A percentile compares a stretch with the other conserved stretches of the same genome.
Evolutionary conservation across 2,329 filamentous ascomycete species (phyloP).

Genomic region (Tetracladium maxilliforme): DNA sequence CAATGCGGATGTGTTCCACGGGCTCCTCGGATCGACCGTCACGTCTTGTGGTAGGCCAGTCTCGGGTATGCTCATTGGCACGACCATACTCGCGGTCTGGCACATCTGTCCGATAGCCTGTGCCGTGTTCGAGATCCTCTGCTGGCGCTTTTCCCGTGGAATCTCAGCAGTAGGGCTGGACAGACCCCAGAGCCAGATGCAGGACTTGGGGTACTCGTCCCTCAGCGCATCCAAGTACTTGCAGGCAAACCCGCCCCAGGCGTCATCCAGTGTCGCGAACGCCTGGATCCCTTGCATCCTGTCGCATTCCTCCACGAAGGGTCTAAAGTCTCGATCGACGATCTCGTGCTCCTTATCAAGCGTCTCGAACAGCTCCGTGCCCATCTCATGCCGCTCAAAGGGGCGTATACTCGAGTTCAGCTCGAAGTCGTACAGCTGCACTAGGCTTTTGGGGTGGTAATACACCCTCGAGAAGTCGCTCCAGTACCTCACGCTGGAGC

Average conservation of each 20-base stretch:
- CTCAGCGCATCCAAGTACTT: slow-evolving; percentile 63
- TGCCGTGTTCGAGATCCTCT: slow-evolving; percentile 60
- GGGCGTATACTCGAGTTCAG: slow-evolving; percentile 67
- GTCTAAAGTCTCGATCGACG: slow-evolving; percentile 76
- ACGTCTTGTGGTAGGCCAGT: slow-evolving; percentile 39
- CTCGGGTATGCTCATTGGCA: slow-evolving; percentile 57
- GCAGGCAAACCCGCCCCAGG: slow-evolving; percentile 66
- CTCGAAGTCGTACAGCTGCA: slow-evolving; percentile 80
- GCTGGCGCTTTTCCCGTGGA: slow-evolving; percentile 43
- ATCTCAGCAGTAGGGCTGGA: slow-evolving; percentile 44
- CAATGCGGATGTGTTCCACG: slow-evolving; percentile 71
- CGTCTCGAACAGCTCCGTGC: slow-evolving; percentile 59
- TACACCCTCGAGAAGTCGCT: slow-evolving; percentile 90
- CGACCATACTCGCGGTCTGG: slow-evolving; percentile 58
- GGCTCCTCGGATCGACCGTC: slow-evolving; percentile 43
- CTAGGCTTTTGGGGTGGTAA: slow-evolving; percentile 76
- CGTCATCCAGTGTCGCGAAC: slow-evolving; percentile 57
- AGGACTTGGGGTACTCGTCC: slow-evolving; percentile 83
- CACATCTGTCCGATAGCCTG: slow-evolving; percentile 55
- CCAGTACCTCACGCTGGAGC: slow-evolving; percentile 78
- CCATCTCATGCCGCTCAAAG: slow-evolving; percentile 62
- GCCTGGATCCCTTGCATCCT: slow-evolving; percentile 79
- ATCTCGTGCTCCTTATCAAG: slow-evolving; percentile 73
- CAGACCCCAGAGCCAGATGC: slow-evolving; percentile 76
- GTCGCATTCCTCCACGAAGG: slow-evolving; percentile 87